These are phyloP conservation scores for Neurospora sp. DNA, from an alignment of 495 filamentous ascomycete genomes.

Conservation along the genomic window DNA sequence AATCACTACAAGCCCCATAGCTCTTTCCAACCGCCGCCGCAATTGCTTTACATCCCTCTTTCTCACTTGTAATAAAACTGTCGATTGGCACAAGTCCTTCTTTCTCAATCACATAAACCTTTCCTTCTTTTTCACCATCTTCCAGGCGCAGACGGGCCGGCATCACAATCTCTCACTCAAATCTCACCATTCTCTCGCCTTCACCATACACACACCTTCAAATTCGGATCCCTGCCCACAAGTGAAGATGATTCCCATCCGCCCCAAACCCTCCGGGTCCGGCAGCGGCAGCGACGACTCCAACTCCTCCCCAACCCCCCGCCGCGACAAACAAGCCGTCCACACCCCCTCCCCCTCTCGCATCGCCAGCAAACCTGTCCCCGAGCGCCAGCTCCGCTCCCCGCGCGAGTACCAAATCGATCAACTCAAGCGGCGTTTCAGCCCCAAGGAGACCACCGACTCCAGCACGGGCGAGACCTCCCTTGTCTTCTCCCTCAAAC, in stretches of 20 bases:
- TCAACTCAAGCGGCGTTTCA: constrained; percentile 65
- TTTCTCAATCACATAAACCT: not conserved
- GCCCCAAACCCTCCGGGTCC: not conserved
- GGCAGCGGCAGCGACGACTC: too few relatives aligned
- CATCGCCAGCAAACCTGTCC: constrained; percentile 53
- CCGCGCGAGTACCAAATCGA: constrained; percentile 67
- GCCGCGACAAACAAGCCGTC: constrained; percentile 27
- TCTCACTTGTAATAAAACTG: not conserved
- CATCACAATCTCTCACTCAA: not conserved
- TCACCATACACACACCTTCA: not conserved
- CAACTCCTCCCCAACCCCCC: not conserved
- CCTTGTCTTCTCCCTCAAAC: constrained; percentile 53
- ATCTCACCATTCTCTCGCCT: not conserved
- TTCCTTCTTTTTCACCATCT: not conserved
- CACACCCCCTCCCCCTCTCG: constrained; percentile 30
- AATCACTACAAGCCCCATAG: not conserved
- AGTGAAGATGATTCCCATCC: constrained; percentile 19
- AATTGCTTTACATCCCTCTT: not conserved
- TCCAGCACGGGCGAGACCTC: constrained; percentile 38
- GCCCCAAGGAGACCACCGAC: constrained; percentile 45
- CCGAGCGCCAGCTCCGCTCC: constrained; percentile 53
- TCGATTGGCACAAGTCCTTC: not conserved
- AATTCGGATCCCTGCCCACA: not conserved
- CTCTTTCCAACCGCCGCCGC: not conserved
- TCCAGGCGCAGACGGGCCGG: not conserved